Percentiles rank a stretch among this genome's conserved stretches.
Conservation (phyloP, 345 rosid genomes). For the Psidium guajava region DNA sequence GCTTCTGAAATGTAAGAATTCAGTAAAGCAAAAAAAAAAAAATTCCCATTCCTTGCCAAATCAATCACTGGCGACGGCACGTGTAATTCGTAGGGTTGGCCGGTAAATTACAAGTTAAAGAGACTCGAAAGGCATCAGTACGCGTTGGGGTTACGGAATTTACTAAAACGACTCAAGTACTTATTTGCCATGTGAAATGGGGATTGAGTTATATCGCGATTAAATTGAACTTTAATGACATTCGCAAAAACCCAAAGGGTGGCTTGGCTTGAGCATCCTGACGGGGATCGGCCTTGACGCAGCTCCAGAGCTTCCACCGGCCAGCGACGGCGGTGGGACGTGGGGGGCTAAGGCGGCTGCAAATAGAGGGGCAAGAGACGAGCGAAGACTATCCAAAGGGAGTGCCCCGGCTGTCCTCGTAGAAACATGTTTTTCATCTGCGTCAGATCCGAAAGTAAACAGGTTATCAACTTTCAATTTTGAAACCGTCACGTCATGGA, state of each 20-base stretch:
- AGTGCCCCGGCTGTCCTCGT: background rate
- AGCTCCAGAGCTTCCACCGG: background rate
- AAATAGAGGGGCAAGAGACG: too few species aligned
- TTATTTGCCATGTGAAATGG: background rate
- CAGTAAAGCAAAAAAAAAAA: background rate
- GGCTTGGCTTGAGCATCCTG: background rate
- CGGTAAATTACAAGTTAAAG: background rate
- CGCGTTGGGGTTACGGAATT: background rate
- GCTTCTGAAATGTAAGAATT: background rate
- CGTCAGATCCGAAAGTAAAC: background rate
- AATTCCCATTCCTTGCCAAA: background rate
- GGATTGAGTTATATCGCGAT: background rate
- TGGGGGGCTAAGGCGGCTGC: background rate
- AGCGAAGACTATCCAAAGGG: background rate
- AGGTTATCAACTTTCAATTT: background rate
- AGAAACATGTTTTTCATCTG: background rate
- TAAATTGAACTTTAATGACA: background rate
- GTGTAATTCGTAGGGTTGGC: background rate
- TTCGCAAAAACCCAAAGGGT: background rate
- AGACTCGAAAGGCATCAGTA: background rate
- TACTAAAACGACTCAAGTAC: background rate
- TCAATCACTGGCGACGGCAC: background rate
- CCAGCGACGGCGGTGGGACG: background rate
- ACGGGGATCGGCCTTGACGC: background rate
- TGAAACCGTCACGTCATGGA: background rate